Evolutionary conservation across 1,284 basidiomycete species (phyloP), one percentile per base, ranked within the genome.

Genomic region (Irpex sp.): DNA sequence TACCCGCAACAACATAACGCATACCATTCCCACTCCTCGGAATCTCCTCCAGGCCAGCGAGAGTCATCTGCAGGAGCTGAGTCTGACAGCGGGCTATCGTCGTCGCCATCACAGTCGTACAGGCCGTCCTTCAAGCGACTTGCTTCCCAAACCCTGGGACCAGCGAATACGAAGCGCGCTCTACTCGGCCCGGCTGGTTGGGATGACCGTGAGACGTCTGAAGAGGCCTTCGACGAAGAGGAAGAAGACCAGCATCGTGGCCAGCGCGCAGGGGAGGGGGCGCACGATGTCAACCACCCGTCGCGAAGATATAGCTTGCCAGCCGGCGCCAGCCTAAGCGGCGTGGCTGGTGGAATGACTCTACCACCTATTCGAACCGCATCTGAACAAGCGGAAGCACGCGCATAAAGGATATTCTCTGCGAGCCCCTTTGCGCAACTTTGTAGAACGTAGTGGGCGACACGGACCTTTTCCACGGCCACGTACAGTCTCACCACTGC

Each of bases 71-170:
- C 60, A 21, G 40, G 64, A 40, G 60, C 64, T 52, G 64, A 66
- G 54, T 75, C 71, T 54, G 73, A 75, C 47, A 69, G 71, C 37
- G 73, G 67, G 55, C 31, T 37, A 15, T 73, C 70, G 31, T 65
- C 70, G 13, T 69, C 67, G 57, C 38, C 49, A 17, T 73, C 67
- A 59, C 69, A 70, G 31, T 65, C 70, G 11, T 69, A 77, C 49
- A 75, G 89, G 2, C 89, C 90, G 11, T 80, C 83, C 34, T 91
- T 90, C 72, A 92, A 92, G 77, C 79, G 90, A 31, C 73, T 89
- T 37, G 83, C 89, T 1, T 89, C 86, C 55, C 87, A 89, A 75
- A 88, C 87, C 5, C 74, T 92, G 4, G 89, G 81, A 1, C 86
- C 88, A 3, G 76, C 78, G 36, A 80, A 79, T 66, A 67, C 80